Base-by-base conservation (phyloP, 1,284 basidiomycete species). In the Microbotryum lychnidis-dioicae region DNA sequence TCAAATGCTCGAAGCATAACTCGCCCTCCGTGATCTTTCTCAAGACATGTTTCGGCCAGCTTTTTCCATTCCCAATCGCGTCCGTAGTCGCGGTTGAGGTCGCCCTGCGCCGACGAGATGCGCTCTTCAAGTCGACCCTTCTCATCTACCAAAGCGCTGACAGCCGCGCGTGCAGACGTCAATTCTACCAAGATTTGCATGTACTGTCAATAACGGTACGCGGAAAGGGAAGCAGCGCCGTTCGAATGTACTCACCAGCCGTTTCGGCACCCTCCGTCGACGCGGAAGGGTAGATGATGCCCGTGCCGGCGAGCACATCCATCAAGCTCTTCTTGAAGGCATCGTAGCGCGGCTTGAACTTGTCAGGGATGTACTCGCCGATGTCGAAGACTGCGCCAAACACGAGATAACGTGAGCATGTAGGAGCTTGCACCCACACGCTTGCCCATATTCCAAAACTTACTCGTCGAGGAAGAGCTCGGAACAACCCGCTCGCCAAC, bases 51-150 rank as follows among this genome's bases (percentile, higher is more conserved):
- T 10, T 82, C 81, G 45, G 96, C 87, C 14, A 98, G 81, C 76
- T 94, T 92, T 80, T 94, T 94, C 89, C 91, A 99, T 77, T 97
- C 91, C 62, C 89, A 91, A 42, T 91, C 81, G 0, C 78, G 75
- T 9, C 94, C 94, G 72, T 86, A 97, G 62, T 83, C 82, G 27
- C 84, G 81, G 2, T 72, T 73, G n/a, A 89, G 66, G 10, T 70
- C 70, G 21, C 68, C 72, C 50, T 85, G 81, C 23, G 79, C 76
- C 51, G 80, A 76, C 51, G 80, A 59, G 5, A 78, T 67, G 10
- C 72, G 78, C 54, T 77, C 76, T 69, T 88, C 83, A 0, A 84
- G 81, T 23, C 85, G 80, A 45, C 78, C 79, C 60, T 88, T 78
- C 6, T 75, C 74, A 46, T 72, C 73, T 37, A 73, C 68, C 2